Conservation (phyloP, 2,329 filamentous ascomycete genomes). For the Cercospora sp. region DNA sequence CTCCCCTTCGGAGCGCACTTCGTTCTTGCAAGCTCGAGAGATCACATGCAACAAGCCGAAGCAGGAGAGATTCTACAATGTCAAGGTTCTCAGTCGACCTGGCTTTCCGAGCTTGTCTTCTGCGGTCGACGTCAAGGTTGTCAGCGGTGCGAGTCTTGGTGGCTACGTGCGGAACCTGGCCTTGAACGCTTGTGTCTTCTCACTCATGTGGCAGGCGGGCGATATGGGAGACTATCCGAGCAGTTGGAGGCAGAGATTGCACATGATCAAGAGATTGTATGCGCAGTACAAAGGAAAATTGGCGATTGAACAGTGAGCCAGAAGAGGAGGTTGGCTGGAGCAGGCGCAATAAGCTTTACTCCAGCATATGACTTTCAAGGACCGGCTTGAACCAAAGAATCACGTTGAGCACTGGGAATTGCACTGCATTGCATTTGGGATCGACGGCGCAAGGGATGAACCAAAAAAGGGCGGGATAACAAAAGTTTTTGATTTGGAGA, state of each 20-base stretch:
- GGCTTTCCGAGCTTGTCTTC: constrained; percentile 92
- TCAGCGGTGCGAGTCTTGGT: constrained; percentile 78
- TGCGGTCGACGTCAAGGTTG: constrained; percentile 82
- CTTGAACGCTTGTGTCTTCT: constrained; percentile 91
- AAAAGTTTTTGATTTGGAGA: background rate
- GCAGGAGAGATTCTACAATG: constrained; percentile 70
- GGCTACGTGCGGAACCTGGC: constrained; percentile 84
- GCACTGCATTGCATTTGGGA: background rate
- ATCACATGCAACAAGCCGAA: constrained; percentile 38
- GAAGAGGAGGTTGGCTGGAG: background rate
- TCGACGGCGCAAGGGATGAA: background rate
- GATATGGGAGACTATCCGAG: constrained; percentile 66
- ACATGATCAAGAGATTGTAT: constrained; percentile 79
- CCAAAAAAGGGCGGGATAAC: background rate
- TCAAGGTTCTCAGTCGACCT: constrained; percentile 83
- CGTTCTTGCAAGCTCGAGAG: constrained; percentile 66
- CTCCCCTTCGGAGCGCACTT: constrained; percentile 77
- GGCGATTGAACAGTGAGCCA: background rate
- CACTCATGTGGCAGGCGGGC: constrained; percentile 72
- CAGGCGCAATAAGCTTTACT: background rate
- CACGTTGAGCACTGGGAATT: no score
- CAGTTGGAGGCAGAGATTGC: constrained; percentile 83
- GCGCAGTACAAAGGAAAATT: constrained; percentile 52
- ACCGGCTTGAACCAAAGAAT: background rate
- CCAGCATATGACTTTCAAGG: background rate